phyloP scores from a whole-genome alignment of 805 yeast genomes.

The Lipomyces lipofer region DNA sequence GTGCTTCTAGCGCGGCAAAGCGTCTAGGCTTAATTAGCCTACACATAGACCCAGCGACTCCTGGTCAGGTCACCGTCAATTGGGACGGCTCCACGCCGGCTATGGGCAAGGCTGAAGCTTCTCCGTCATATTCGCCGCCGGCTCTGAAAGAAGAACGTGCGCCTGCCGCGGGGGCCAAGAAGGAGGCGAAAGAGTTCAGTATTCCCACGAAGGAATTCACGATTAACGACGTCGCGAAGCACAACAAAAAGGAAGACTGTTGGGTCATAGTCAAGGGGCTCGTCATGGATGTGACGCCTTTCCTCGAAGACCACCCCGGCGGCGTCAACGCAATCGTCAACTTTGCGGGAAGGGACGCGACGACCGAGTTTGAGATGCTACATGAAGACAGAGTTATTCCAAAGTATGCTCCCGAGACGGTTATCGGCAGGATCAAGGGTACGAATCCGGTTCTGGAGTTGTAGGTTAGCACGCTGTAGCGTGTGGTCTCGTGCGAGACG shows the following conservation, averaged over 20 bases:
- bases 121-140: conserved; percentile 7
- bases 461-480: too few relatives aligned
- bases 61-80: conserved; percentile 32
- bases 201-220: conserved; percentile 51
- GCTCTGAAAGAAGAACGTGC: conserved; percentile 15
- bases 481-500: too few relatives aligned
- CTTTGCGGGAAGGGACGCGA: conserved; percentile 80
- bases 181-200: conserved; percentile 35
- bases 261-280: conserved; percentile 73
- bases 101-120: conserved; percentile 13
- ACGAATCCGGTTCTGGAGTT: conserved; percentile 46
- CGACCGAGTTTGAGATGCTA: conserved; percentile 62
- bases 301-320: conserved; percentile 65
- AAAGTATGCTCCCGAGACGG: conserved; percentile 50
- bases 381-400: conserved; percentile 59
- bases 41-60: conserved; percentile 39
- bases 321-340: conserved; percentile 64
- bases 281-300: conserved; percentile 61
- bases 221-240: conserved; percentile 49
- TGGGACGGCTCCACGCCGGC: conserved; percentile 23
- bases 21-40: conserved; percentile 48
- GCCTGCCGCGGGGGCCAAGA: conserved; percentile 18
- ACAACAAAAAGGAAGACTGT: conserved; percentile 57
- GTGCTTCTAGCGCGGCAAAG: conserved; percentile 37
- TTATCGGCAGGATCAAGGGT: conserved; percentile 56